Percentiles rank a stretch among this genome's conserved stretches.
phyloP scores from a whole-genome alignment of 768 basidiomycete species.

The Nevesoporus exiguus region DNA sequence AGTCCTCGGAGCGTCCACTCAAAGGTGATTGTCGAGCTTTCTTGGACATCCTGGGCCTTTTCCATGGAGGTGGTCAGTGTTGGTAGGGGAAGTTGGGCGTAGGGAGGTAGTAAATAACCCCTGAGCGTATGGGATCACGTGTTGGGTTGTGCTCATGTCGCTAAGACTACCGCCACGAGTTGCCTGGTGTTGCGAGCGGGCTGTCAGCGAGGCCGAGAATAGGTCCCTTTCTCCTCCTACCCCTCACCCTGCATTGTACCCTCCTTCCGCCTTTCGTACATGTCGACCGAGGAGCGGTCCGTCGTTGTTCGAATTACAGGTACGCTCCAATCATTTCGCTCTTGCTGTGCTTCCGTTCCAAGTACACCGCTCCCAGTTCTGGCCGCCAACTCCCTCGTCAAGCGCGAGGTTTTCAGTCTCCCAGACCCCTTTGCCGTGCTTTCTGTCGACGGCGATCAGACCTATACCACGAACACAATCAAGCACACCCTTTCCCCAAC shows the following conservation, averaged over 20 bases:
- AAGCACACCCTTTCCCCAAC: slow-evolving; percentile 65
- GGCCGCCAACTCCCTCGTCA: slow-evolving; percentile 69
- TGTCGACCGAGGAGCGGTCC: slow-evolving; percentile 19
- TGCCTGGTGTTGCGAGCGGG: not conserved
- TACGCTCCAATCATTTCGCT: not conserved
- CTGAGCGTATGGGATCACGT: not conserved
- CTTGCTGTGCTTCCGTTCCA: not conserved
- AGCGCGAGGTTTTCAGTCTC: slow-evolving; percentile 74
- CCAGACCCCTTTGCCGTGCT: slow-evolving; percentile 90
- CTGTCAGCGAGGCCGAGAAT: too few relatives aligned
- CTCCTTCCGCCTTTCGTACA: not conserved
- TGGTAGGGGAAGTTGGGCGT: not conserved
- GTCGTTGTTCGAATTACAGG: slow-evolving; percentile 27
- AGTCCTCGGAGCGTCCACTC: slow-evolving; percentile 79
- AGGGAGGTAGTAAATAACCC: not conserved
- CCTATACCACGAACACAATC: slow-evolving; percentile 69
- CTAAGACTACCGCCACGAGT: slow-evolving; percentile 2
- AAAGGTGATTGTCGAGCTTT: slow-evolving; percentile 56
- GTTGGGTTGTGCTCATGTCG: not conserved
- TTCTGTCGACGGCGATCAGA: slow-evolving; percentile 82
- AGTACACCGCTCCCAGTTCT: slow-evolving; percentile 51
- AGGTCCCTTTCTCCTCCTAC: too few relatives aligned
- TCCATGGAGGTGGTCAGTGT: slow-evolving; percentile 26
- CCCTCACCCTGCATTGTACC: too few relatives aligned
- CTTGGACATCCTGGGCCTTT: slow-evolving; percentile 38